Percentiles rank a stretch among this genome's conserved stretches.
phyloP scores from a whole-genome alignment of 768 basidiomycete genomes.

The Xerocomellus chrysenteron region DNA sequence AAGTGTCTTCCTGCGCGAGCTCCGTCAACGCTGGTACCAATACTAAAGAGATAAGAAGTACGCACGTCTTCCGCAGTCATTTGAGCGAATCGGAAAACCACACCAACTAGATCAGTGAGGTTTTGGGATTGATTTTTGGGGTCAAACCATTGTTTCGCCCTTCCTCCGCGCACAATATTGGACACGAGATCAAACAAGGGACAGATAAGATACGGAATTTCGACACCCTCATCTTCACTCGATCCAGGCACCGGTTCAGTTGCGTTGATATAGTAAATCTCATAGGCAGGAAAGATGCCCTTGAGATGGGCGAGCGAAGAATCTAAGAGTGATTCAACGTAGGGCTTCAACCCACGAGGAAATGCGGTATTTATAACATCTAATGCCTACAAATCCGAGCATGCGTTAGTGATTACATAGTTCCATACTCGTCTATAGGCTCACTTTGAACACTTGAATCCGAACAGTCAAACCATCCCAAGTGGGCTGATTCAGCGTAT shows the following conservation, averaged over 20 bases:
- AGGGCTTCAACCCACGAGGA: slow-evolving; percentile 63
- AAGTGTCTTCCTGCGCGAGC: slow-evolving; percentile 74
- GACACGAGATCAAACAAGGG: slow-evolving; percentile 81
- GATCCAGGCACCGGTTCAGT: slow-evolving; percentile 57
- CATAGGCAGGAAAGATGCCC: slow-evolving; percentile 57
- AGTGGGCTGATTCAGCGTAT: slow-evolving; percentile 53
- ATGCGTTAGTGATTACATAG: slow-evolving; percentile 1
- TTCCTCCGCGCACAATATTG: slow-evolving; percentile 61
- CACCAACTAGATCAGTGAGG: slow-evolving; percentile 48
- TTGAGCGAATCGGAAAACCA: slow-evolving; percentile 70
- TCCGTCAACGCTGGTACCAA: neutral
- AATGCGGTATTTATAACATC: slow-evolving; percentile 81
- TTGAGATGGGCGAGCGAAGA: slow-evolving; percentile 60
- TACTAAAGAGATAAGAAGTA: slow-evolving; percentile 5
- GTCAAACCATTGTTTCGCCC: slow-evolving; percentile 63
- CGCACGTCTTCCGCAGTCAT: slow-evolving; percentile 90
- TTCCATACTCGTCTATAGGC: slow-evolving; percentile 1
- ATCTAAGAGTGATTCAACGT: slow-evolving; percentile 60
- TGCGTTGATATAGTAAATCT: slow-evolving; percentile 58
- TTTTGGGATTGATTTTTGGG: slow-evolving; percentile 34
- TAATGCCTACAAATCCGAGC: slow-evolving; percentile 56
- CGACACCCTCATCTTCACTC: slow-evolving; percentile 74
- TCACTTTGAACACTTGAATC: slow-evolving; percentile 83
- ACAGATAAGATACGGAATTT: slow-evolving; percentile 73
- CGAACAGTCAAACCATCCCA: slow-evolving; percentile 85